Evolutionary conservation across 2,329 filamentous ascomycete species (phyloP).

Genomic region (Aspergillus aculeatus): DNA sequence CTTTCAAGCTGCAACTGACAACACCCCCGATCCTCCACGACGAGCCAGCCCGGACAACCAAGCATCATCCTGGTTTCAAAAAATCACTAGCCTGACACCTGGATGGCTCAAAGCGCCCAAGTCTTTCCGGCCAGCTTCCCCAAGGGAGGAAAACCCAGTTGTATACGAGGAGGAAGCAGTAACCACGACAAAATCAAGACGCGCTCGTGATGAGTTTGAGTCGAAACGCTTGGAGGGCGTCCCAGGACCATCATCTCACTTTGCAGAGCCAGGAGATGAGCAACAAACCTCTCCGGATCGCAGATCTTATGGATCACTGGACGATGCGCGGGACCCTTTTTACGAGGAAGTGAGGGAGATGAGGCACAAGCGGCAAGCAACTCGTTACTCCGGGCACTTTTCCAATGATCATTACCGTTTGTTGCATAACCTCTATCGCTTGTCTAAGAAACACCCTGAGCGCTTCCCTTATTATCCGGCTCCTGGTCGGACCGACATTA

Average conservation of each 20-base stretch:
- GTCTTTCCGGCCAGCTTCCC: conserved; percentile 15
- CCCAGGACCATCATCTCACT: conserved; percentile 8
- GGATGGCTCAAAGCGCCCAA: conserved; percentile 36
- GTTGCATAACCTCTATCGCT: conserved; percentile 40
- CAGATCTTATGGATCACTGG: conserved; percentile 8
- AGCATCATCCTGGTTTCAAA: conserved; percentile 40
- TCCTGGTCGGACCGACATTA: conserved; percentile 37
- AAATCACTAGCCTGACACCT: conserved; percentile 34
- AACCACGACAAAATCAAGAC: conserved; percentile 6
- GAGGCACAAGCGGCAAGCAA: conserved; percentile 18
- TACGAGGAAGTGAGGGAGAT: conserved; percentile 5
- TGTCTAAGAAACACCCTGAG: conserved; percentile 39
- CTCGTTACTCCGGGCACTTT: conserved; percentile 42
- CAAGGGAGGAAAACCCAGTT: conserved; percentile 15
- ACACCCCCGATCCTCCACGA: conserved; percentile 25
- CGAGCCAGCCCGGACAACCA: conserved; percentile 19
- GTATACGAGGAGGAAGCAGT: conserved; percentile 21
- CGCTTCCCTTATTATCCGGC: conserved; percentile 39
- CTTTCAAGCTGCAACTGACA: conserved; percentile 15
- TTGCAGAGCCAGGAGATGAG: conserved; percentile 5
- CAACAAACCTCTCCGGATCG: conserved; percentile 8
- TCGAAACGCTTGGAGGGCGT: conserved; percentile 17
- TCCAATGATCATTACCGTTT: conserved; percentile 42
- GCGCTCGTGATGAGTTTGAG: conserved; percentile 12
- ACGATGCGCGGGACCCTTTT: conserved; percentile 11